Evolutionary conservation across 176 grass and related monocot species (phyloP), one percentile per base, ranked within the genome.

Genomic region (Oryza nivara): DNA sequence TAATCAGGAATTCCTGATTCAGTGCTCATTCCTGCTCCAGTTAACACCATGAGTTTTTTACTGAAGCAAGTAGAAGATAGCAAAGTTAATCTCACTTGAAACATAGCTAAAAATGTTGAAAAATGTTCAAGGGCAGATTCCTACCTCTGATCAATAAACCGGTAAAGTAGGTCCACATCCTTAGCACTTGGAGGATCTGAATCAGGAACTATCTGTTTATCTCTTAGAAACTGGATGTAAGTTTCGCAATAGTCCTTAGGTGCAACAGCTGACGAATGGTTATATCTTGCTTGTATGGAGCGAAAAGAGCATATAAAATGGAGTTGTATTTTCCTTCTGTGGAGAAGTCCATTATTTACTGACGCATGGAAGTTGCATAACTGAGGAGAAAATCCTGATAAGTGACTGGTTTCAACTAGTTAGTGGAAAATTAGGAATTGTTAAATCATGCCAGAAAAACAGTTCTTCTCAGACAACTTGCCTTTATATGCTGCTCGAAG

Each of bases 1-100:
- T 98, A 98, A 89, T 98, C 95, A 74, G 95, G 95, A 88, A 98
- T 93, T 77, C 95, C 95, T 65, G 95, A 95, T 64, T 95, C 92
- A 5, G 95, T 98, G 87, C 95, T 98, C 73, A 98, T 88, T 85
- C 95, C 95, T 70, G 95, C 95, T 81, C 95, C 92, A 58, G 95
- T 95, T 78, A 98, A 80, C 58, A 98, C 92, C 95, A 98, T 87
- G 68, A 98, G 91, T 69, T 86, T 98, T 71, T 81, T 68, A 75
- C 95, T 98, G 87, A 83, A 67, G 86, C 72, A 91, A 79, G 41
- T 78, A 92, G 73, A 23, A 85, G 60, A 82, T 41, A 78, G 60
- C 80, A 28, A 83, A 79, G 80, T n/a, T 13, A 58, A 52, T 36
- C 82, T 72, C 72, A 66, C 54, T 56, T 72, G 65, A 86, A 88